These are phyloP conservation scores for Axilococcus clingmanii DNA, from an alignment of 139 green algal species.

Conservation along the genomic window DNA sequence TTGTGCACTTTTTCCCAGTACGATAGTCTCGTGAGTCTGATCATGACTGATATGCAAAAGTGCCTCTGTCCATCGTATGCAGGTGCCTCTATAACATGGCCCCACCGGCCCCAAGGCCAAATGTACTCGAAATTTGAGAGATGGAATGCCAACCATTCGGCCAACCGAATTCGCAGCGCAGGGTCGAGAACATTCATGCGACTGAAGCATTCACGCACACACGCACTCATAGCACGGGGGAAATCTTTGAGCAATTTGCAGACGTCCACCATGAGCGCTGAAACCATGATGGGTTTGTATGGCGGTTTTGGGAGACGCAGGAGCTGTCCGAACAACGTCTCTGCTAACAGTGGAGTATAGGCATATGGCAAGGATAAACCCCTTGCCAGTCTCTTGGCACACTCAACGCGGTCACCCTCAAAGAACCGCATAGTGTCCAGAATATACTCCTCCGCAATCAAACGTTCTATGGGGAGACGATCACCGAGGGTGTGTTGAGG, in stretches of 20 bases:
- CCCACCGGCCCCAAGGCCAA: constrained; percentile 86
- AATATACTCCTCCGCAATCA: constrained; percentile 74
- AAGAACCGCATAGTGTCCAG: constrained; percentile 60
- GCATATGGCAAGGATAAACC: constrained; percentile 49
- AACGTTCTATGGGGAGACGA: constrained; percentile 45
- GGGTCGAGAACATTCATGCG: constrained; percentile 57
- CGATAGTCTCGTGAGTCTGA: constrained; percentile 56
- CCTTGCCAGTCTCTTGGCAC: constrained; percentile 36
- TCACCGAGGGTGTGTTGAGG: constrained; percentile 45
- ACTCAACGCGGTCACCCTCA: constrained; percentile 58
- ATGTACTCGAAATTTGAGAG: constrained; percentile 76
- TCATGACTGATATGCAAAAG: constrained; percentile 52
- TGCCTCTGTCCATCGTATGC: constrained; percentile 50
- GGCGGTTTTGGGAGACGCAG: constrained; percentile 55
- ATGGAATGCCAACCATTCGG: constrained; percentile 83
- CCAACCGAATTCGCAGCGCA: constrained; percentile 51
- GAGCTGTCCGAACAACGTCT: constrained; percentile 82
- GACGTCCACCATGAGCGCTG: constrained; percentile 72
- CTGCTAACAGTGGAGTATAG: constrained; percentile 53
- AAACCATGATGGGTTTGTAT: constrained; percentile 72
- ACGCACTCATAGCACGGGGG: constrained; percentile 47
- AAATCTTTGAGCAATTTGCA: constrained; percentile 53
- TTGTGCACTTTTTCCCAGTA: constrained; percentile 31
- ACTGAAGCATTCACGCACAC: constrained; percentile 56
- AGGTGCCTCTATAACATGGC: constrained; percentile 47